Base-by-base conservation (phyloP, 2,329 filamentous ascomycete species). In the Apiospora koreana region DNA sequence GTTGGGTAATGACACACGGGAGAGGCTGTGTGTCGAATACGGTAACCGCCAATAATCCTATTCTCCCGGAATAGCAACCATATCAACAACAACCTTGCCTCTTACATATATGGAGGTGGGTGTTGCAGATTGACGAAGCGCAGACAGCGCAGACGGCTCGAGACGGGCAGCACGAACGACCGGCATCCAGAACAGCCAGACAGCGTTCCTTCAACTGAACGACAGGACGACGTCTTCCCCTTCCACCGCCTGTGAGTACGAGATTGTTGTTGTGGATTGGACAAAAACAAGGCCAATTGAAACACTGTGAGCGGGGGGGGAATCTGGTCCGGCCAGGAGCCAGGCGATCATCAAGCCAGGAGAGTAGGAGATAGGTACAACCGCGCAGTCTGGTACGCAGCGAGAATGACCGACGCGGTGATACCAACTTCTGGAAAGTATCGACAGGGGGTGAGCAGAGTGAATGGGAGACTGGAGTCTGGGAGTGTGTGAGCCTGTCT, bases 381-480 rank as follows among this genome's bases (percentile, higher is more conserved):
- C 35, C 16, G 28, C 48, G 41, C 16, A 43, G 41, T 12, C 18
- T 62, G 31, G 54, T 62, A 62, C 18, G 54, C 28, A 62, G 54
- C 3, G 54, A 62, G 18, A 62, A 38, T 38, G 31, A 38, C 54
- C 54, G 54, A 62, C 31, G 3, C 54, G 54, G 54, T 28, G 54
- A 62, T 38, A 62, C 42, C 41, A 69, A 45, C 23, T 71, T 65
- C 31, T 42, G 70, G 65, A 67, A 72, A 68, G 71, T 70, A 72
- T 73, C 67, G 71, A 67, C 70, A 69, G 69, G 73, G 72, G 71
- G 70, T 69, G 69, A 38, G 67, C 67, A 38, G 43, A 72, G 65
- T 58, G 69, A 68, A 67, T 54, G 71, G 31, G 8, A 16, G 21
- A 35, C n/a, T n/a, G n/a, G n/a, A n/a, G n/a, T n/a, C n/a, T n/a